phyloP scores from a whole-genome alignment of 768 basidiomycete species.

The Lactarius deliciosus region DNA sequence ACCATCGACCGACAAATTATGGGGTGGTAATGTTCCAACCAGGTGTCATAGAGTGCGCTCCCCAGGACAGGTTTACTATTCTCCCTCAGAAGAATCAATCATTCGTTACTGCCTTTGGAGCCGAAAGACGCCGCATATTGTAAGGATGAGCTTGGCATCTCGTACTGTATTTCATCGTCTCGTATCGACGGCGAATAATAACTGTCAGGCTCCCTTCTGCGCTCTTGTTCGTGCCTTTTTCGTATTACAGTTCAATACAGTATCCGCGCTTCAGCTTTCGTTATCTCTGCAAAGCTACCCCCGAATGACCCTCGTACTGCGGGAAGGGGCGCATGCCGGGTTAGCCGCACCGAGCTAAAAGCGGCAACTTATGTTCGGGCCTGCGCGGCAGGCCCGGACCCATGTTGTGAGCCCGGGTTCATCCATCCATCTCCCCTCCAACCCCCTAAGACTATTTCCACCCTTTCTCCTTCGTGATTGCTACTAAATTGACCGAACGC shows the following conservation, averaged over 20 bases:
- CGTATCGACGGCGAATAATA: background rate
- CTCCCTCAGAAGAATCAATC: background rate
- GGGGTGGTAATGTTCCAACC: background rate
- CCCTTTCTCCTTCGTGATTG: background rate
- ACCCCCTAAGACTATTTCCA: background rate
- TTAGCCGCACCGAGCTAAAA: background rate
- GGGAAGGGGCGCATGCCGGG: background rate
- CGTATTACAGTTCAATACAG: background rate
- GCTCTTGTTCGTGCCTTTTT: background rate
- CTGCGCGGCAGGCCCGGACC: background rate
- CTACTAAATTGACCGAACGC: background rate
- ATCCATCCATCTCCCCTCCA: background rate
- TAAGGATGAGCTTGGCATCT: background rate
- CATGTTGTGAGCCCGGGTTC: background rate
- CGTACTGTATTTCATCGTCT: background rate
- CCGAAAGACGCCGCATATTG: background rate
- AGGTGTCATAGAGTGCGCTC: too few relatives aligned
- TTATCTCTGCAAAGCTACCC: background rate
- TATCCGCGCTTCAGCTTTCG: background rate
- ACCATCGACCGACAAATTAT: background rate
- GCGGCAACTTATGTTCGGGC: background rate
- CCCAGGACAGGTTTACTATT: background rate
- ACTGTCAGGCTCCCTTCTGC: background rate
- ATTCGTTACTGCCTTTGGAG: background rate
- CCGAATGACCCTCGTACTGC: background rate